Conservation (phyloP, 495 filamentous ascomycete genomes). For the Immersiella caudata region DNA sequence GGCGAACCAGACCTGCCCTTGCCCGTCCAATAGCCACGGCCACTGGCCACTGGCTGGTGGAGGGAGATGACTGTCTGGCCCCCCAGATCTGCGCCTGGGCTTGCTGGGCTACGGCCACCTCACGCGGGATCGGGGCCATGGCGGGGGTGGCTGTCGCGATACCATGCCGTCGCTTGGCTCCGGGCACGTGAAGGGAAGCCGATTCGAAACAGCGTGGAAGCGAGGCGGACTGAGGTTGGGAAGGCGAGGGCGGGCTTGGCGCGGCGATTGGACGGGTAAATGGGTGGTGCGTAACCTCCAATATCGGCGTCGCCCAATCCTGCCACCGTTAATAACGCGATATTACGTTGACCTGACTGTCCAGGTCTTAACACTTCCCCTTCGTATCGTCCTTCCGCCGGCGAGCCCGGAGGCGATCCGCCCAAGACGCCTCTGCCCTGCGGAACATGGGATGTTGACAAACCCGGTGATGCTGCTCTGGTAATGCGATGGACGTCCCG, state of each 20-base stretch:
- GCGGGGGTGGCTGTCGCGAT: slow-evolving; percentile 4
- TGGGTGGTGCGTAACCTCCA: slow-evolving; percentile 15
- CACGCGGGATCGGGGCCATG: neutral
- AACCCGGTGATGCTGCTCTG: neutral
- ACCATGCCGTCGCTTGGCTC: slow-evolving; percentile 1
- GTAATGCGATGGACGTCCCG: neutral
- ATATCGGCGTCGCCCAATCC: slow-evolving; percentile 26
- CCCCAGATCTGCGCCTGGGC: no score
- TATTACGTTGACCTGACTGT: slow-evolving; percentile 20
- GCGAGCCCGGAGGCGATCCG: neutral
- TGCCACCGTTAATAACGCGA: slow-evolving; percentile 29
- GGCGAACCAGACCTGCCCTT: slow-evolving; percentile 5
- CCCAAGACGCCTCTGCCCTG: slow-evolving; percentile 2
- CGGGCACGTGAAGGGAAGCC: slow-evolving; percentile 23
- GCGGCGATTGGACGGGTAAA: slow-evolving; percentile 36
- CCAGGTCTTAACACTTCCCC: slow-evolving; percentile 16
- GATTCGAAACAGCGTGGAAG: slow-evolving; percentile 21
- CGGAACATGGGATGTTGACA: neutral
- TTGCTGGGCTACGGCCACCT: neutral
- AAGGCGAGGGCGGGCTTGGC: neutral
- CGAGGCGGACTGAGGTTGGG: slow-evolving; percentile 21
- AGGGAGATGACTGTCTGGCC: slow-evolving; percentile 15
- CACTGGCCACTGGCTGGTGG: neutral
- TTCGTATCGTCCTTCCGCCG: slow-evolving; percentile 17
- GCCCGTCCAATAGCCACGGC: neutral